Conservation (phyloP, 306 rosid genomes). For the Malus sylvestris region DNA sequence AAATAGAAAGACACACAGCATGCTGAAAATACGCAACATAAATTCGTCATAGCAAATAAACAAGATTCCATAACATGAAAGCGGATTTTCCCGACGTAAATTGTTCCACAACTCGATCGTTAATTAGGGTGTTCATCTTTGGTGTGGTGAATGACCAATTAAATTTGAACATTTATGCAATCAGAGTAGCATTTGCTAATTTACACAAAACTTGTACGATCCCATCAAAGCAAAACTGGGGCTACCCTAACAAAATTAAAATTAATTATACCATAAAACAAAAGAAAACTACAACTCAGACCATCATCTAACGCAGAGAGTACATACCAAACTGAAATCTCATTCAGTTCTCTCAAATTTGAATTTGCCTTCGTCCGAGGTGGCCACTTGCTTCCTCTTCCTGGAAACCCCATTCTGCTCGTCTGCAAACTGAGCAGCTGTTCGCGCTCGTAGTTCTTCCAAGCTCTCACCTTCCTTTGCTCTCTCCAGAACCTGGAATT, state of each 20-base stretch:
- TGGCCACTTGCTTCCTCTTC: slow-evolving; percentile 58
- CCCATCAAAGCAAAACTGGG: slow-evolving; percentile 8
- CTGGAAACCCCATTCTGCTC: slow-evolving; percentile 47
- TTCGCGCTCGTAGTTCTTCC: slow-evolving; percentile 69
- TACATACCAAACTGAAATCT: neutral
- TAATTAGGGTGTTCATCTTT: no score
- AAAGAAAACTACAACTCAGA: neutral
- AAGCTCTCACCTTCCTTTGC: slow-evolving; percentile 90
- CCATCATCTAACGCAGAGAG: neutral
- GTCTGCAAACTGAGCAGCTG: slow-evolving; percentile 60
- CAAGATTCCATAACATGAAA: no score
- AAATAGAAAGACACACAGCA: no score
- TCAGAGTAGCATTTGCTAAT: neutral
- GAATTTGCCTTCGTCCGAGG: slow-evolving; percentile 50
- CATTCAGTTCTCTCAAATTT: slow-evolving; percentile 42
- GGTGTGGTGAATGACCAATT: no score
- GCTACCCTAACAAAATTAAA: neutral
- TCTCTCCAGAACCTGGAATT: slow-evolving; percentile 67
- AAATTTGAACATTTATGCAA: neutral
- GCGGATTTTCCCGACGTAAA: no score
- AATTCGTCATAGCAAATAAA: no score
- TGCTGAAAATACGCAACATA: no score
- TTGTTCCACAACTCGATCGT: no score
- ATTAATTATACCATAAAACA: neutral
- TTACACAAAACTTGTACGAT: neutral